Base-by-base conservation (phyloP, 2,329 filamentous ascomycete genomes). In the Eurotiales sp. region DNA sequence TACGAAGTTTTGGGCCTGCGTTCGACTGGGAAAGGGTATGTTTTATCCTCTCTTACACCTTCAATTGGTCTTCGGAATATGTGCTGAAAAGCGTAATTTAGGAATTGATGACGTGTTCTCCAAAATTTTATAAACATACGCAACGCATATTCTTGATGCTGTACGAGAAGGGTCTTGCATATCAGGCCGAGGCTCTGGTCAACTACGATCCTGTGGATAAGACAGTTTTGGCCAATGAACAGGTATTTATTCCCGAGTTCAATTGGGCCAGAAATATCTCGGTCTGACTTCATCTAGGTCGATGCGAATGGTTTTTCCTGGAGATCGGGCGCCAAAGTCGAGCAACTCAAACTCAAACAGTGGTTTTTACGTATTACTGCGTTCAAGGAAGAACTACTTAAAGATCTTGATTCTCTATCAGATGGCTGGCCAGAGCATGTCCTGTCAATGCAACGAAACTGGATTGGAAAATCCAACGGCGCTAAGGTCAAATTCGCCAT, bases 141-240 rank as follows among this genome's bases (percentile, higher is more conserved):
- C 90, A 96, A 66, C 83, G 81, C 60, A 81, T 96, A 56, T 96
- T 96, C 65, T 76, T 95, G 52, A 83, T 86, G 70, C 77, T 96
- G 4, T 79, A 87, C 65, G 75, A 87, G 58, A 80, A 81, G 53
- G 87, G 87, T 1, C 76, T 95, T 15, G 90, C 89, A 47, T 93
- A 93, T 67, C 90, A 90, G 64, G 84, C 83, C 29, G 85, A 93
- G 60, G 88, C 89, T 17, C 72, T 90, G 56, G 90, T 95, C 60
- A 96, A 96, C 69, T 96, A 88, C 72, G 90, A 95, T 59, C 90
- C 90, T 1, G 80, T 95, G 23, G 90, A 96, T 65, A 85, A 87
- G 65, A 96, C 90, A 0, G 90, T 96, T 14, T 76, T 96, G 53
- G 90, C 90, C 10, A 96, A 96, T 65, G 90, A 96, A 69, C 90